Evolutionary conservation across 257 asterid genomes (phyloP), one percentile per base, ranked within the genome.

Genomic region (Avicennia marina): DNA sequence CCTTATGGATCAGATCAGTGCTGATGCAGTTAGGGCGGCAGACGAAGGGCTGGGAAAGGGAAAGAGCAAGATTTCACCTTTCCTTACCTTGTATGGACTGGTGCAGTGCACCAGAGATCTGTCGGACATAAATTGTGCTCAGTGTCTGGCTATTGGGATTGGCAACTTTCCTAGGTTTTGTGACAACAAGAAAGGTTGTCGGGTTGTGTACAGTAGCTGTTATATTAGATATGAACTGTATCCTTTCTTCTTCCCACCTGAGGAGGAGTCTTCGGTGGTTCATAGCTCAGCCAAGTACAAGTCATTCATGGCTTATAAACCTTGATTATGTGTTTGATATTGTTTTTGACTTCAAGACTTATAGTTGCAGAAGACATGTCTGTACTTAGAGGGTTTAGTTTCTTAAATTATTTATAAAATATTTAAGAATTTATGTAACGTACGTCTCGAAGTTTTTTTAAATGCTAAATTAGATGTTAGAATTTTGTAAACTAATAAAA

Each of bases 51-150:
- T 85, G 1, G 94, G 95, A 0, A 75, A 55, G 24, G 90, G 81
- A 36, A 74, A 79, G 77, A 77, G 34, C 12, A 20, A 58, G 3
- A 9, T 81, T 7, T 69, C 83, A 2, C 32, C 54, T 4, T 81
- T 69, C 15, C 2, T 59, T 12, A 75, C 69, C 11, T 69, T 88
- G 6, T 83, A 85, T 18, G 88, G 67, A 0, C 61, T 85, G 84
- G 87, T 69, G 62, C 96, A 88, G 39, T 88, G 95, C 85, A 83
- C 83, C 0, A 56, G 86, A 52, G 95, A 83, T 53, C 46, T 88
- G 4, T 58, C 86, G 2, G 50, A 36, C n/a, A n/a, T n/a, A n/a
- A n/a, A n/a, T n/a, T n/a, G n/a, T n/a, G n/a, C n/a, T n/a, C n/a
- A n/a, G n/a, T 88, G 96, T 60, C 13, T 88, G 69, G 68, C 88